Percentiles rank a stretch among this genome's conserved stretches.
Conservation (phyloP, 2,329 filamentous ascomycete genomes). For the Colletotrichum sp. region DNA sequence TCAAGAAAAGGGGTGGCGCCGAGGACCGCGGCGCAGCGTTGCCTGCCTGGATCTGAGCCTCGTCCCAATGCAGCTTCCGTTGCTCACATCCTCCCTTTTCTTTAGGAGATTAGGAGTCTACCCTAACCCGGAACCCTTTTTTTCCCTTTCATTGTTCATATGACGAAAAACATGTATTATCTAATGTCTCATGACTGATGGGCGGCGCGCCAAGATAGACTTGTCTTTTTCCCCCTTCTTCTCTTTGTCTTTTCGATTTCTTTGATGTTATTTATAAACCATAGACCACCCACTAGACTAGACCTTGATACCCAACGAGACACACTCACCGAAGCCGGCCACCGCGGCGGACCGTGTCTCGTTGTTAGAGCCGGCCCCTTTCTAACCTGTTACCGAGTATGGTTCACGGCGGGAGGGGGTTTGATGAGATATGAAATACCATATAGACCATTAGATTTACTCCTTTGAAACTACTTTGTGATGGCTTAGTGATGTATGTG, state of each 20-base stretch:
- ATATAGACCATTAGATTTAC: background rate
- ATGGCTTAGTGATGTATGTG: accelerated
- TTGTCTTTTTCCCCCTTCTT: background rate
- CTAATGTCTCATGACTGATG: background rate
- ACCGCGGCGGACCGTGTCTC: background rate
- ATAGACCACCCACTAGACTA: background rate
- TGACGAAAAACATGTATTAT: background rate
- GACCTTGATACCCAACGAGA: constrained; percentile 7
- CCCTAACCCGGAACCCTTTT: background rate
- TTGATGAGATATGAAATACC: background rate
- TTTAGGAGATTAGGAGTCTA: background rate
- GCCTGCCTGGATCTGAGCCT: background rate
- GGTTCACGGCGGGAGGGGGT: background rate
- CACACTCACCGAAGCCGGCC: background rate
- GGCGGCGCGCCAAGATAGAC: background rate
- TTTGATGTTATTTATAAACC: background rate
- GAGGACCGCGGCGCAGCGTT: background rate
- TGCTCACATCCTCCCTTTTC: background rate
- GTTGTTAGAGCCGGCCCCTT: background rate
- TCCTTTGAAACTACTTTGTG: background rate
- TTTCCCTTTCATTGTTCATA: background rate
- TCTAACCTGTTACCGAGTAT: background rate
- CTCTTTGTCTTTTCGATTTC: background rate
- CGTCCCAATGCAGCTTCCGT: background rate
- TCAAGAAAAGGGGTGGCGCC: constrained; percentile 23